Base-by-base conservation (phyloP, 176 grass and related monocot species). In the Thinopyrum elongatum region DNA sequence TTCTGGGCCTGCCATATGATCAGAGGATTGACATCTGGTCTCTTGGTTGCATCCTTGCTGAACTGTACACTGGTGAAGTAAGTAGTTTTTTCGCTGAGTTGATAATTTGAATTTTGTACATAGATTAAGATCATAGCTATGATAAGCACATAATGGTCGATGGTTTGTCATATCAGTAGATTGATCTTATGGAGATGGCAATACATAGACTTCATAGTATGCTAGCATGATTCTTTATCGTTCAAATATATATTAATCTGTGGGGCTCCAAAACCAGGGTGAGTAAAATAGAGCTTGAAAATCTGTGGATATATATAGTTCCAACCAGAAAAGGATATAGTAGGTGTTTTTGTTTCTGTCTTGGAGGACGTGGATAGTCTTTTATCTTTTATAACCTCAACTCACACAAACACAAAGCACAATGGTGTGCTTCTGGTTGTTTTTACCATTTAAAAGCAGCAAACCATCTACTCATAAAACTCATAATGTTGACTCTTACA, bases 21-120 rank as follows among this genome's bases (percentile, higher is more conserved):
- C 90, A 92, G 82, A 99, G 91, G 76, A 94, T 99, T 77, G 97
- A 99, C 82, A 89, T 99, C 76, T 99, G 97, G 94, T 99, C 97
- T 71, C 92, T 99, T 59, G 97, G 97, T 88, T 99, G 94, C 88
- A 99, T 99, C 80, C 92, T 96, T 53, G 88, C 90, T 69, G 97
- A 99, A 86, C 80, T 96, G 25, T 95, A 87, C 74, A 99, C 92
- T 80, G 90, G 88, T 87, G 92, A 98, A 39, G 94, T 95, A 94
- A 78, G 88, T 83, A 68, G 49, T 19, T 29, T 27, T 63, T 70
- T 57, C 82, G 25, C 27, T 77, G 16, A 76, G n/a, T 31, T 63
- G 6, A 67, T 62, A 75, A 41, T 78, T 78, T 73, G 21, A 22
- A 58, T 58, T 58, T 59, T 59, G 30, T 57, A n/a, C 10, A 3